phyloP scores from a whole-genome alignment of 164 flowering plant species.

The Brasenia schreberi region DNA sequence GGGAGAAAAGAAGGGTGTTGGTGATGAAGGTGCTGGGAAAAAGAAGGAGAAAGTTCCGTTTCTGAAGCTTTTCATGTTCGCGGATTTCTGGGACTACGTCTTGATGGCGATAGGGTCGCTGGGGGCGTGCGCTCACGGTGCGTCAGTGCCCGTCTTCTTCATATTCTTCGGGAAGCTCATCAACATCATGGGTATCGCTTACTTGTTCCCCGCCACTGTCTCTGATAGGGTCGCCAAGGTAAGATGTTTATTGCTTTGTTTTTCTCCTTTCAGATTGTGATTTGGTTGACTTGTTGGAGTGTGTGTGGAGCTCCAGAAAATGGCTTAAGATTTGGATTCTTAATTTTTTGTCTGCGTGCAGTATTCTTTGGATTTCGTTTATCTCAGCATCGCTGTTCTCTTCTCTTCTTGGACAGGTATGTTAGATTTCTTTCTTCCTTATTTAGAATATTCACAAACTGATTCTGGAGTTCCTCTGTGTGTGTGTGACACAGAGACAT shows the following conservation, averaged over 20 bases:
- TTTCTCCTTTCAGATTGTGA: neutral
- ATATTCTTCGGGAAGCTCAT: conserved; percentile 86
- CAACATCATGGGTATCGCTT: conserved; percentile 71
- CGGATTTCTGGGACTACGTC: conserved; percentile 63
- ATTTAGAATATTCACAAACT: too few relatives aligned
- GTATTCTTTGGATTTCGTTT: conserved; percentile 92
- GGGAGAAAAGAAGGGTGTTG: conserved; percentile 5
- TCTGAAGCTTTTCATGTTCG: conserved; percentile 61
- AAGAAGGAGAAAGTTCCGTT: conserved; percentile 34
- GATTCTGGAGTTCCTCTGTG: too few relatives aligned
- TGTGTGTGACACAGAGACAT: too few relatives aligned
- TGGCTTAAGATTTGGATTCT: neutral
- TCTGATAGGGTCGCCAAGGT: conserved; percentile 88
- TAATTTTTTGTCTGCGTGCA: conserved; percentile 25
- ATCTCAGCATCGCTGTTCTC: conserved; percentile 66
- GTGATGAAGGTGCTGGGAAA: neutral
- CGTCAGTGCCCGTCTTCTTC: conserved; percentile 91
- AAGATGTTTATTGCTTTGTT: neutral
- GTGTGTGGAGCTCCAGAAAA: neutral
- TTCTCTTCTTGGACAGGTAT: conserved; percentile 94
- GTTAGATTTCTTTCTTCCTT: conserved; percentile 1
- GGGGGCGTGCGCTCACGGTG: conserved; percentile 84
- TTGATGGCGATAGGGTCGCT: conserved; percentile 71
- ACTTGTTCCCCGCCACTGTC: conserved; percentile 61
- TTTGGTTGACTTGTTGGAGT: neutral